Conservation (phyloP, 2,329 filamentous ascomycete genomes). For the Apiospora malaysiana region DNA sequence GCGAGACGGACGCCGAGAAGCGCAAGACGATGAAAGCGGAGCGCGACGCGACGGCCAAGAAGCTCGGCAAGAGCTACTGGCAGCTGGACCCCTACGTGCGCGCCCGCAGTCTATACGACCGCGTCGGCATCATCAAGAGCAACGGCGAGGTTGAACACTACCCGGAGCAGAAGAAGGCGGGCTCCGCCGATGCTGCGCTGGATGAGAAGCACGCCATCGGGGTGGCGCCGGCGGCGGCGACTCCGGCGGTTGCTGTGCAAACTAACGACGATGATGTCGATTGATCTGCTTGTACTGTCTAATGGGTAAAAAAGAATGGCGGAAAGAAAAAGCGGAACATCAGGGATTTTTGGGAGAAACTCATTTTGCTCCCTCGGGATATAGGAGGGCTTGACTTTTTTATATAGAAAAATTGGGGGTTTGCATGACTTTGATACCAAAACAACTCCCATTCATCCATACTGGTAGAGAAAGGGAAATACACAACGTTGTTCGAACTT, state of each 20-base stretch:
- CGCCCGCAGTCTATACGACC: conserved; percentile 84
- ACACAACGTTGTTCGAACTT: not conserved
- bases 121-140: conserved; percentile 72
- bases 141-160: conserved; percentile 78
- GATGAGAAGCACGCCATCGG: conserved; percentile 8
- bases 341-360: not conserved
- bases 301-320: too few species aligned
- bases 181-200: not conserved
- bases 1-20: conserved; percentile 52
- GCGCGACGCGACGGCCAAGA: conserved; percentile 65
- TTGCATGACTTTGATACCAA: conserved; percentile 16
- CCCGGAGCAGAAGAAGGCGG: conserved; percentile 32
- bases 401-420: conserved; percentile 7
- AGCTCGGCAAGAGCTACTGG: conserved; percentile 83
- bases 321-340: not conserved
- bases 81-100: conserved; percentile 84
- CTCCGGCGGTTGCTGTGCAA: not conserved
- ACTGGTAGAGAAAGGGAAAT: not conserved
- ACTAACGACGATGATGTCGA: conserved; percentile 17
- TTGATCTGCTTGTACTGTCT: too few species aligned
- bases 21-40: conserved; percentile 57
- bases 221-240: not conserved
- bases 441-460: not conserved
- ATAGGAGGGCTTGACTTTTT: not conserved
- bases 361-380: not conserved